Percentiles rank a stretch among this genome's conserved stretches.
These are phyloP conservation scores for Aureobasidium sp. DNA, from an alignment of 2,329 filamentous ascomycete species.

Conservation along the genomic window DNA sequence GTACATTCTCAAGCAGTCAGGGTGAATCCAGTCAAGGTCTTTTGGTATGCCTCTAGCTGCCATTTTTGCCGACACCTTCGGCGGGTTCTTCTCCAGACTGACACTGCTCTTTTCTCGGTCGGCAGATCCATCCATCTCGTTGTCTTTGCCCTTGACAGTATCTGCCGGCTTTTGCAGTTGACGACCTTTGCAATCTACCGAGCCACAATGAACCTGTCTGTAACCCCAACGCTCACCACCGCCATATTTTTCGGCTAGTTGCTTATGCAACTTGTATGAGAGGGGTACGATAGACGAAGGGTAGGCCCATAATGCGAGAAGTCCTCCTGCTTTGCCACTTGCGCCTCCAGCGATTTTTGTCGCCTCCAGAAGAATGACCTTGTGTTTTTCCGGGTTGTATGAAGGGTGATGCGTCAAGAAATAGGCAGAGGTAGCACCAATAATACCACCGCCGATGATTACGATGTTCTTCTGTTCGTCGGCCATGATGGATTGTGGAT, in stretches of 20 bases:
- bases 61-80: conserved; percentile 41
- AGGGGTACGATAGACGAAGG: conserved; percentile 75
- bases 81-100: conserved; percentile 46
- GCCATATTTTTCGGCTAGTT: conserved; percentile 75
- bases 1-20: conserved; percentile 58
- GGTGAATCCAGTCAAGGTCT: conserved; percentile 78
- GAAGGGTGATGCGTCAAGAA: conserved; percentile 78
- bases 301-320: conserved; percentile 88
- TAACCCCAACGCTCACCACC: conserved; percentile 82
- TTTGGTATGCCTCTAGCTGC: conserved; percentile 56
- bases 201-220: conserved; percentile 65
- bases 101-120: conserved; percentile 31
- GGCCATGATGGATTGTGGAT: conserved; percentile 20
- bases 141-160: conserved; percentile 20
- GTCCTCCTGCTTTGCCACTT: conserved; percentile 87
- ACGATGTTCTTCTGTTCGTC: conserved; percentile 25
- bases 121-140: conserved; percentile 20
- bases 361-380: conserved; percentile 80
- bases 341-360: conserved; percentile 79
- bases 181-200: conserved; percentile 40
- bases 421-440: conserved; percentile 86
- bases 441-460: conserved; percentile 69
- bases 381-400: conserved; percentile 66
- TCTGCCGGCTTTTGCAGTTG: conserved; percentile 17
- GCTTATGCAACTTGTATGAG: conserved; percentile 72